phyloP scores from a whole-genome alignment of 2,329 filamentous ascomycete genomes.

The Lachnellula occidentalis region DNA sequence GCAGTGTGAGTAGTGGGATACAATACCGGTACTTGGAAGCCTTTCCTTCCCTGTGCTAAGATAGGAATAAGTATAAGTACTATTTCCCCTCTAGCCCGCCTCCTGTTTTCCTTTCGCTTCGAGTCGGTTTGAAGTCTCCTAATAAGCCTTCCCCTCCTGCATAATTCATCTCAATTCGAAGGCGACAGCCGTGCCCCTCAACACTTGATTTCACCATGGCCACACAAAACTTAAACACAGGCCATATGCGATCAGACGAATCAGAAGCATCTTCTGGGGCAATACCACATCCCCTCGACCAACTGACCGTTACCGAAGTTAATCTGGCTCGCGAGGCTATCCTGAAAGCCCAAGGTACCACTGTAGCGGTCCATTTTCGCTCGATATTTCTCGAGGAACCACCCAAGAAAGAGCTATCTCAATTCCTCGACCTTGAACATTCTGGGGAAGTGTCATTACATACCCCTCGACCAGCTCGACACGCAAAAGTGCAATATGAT shows the following conservation, averaged over 20 bases:
- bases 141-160: too few relatives aligned
- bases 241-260: constrained; percentile 5
- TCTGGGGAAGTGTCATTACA: constrained; percentile 33
- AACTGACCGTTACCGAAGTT: constrained; percentile 40
- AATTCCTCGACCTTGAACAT: constrained; percentile 44
- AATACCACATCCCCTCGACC: constrained; percentile 42
- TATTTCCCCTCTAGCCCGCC: too few relatives aligned
- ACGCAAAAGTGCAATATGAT: constrained; percentile 52
- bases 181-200: too few relatives aligned
- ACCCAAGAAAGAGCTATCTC: constrained; percentile 43
- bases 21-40: too few relatives aligned
- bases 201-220: constrained; percentile 7
- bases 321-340: constrained; percentile 46
- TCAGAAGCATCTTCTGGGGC: background rate
- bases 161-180: too few relatives aligned
- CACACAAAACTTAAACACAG: constrained; percentile 7
- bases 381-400: constrained; percentile 50
- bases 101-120: too few relatives aligned
- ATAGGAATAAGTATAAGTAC: too few relatives aligned
- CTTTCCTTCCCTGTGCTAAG: too few relatives aligned
- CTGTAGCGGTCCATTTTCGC: constrained; percentile 51
- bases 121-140: too few relatives aligned
- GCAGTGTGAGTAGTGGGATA: too few relatives aligned
- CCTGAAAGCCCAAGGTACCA: constrained; percentile 24
- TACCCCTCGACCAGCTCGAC: constrained; percentile 38